Conservation (phyloP, 208 protist species). For the Leishmania gerbilli region DNA sequence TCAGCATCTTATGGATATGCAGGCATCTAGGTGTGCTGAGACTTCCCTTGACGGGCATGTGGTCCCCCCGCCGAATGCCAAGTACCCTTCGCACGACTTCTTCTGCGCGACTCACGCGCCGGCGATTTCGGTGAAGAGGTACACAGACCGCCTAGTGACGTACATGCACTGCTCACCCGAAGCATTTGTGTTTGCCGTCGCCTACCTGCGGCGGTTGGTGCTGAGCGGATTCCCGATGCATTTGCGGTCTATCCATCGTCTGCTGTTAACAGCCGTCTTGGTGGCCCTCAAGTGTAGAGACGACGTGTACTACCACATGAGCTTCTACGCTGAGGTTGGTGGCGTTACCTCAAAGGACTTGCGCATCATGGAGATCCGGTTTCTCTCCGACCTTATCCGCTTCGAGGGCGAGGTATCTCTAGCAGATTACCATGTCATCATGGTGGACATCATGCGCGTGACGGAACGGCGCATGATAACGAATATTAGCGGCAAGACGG, state of each 20-base stretch:
- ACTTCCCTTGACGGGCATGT: background rate
- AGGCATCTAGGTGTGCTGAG: constrained; percentile 13
- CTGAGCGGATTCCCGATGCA: constrained; percentile 45
- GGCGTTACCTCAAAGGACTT: constrained; percentile 72
- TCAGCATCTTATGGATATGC: constrained; percentile 40
- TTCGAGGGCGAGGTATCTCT: constrained; percentile 48
- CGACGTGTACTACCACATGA: constrained; percentile 85
- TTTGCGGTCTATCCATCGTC: constrained; percentile 66
- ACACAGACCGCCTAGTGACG: constrained; percentile 45
- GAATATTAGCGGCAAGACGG: constrained; percentile 27
- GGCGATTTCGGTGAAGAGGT: constrained; percentile 46
- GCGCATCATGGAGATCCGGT: constrained; percentile 80
- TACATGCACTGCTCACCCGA: constrained; percentile 57
- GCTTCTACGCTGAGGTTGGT: constrained; percentile 84
- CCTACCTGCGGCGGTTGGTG: constrained; percentile 45
- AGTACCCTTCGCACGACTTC: constrained; percentile 48
- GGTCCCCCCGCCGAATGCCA: constrained; percentile 18
- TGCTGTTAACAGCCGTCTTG: constrained; percentile 73
- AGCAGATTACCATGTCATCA: constrained; percentile 44
- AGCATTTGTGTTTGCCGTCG: constrained; percentile 52
- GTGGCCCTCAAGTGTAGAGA: constrained; percentile 83
- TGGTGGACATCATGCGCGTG: constrained; percentile 41
- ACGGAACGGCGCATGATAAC: constrained; percentile 1
- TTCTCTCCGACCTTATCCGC: constrained; percentile 63
- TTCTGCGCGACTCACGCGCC: constrained; percentile 51